Conservation (phyloP, 441 rosid species). For the Erysimum pusillum region DNA sequence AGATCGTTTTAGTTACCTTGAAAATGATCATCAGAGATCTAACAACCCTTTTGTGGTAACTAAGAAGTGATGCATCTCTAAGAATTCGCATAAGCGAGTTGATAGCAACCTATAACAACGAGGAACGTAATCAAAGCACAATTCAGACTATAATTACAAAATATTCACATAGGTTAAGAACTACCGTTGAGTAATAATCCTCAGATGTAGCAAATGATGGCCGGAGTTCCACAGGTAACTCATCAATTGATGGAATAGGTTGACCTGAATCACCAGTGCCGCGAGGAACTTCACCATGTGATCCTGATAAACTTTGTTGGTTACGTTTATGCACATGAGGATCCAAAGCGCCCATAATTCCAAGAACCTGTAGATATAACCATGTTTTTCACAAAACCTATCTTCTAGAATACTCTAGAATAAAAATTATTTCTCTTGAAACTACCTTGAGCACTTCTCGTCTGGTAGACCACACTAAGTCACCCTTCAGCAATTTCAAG, state of each 20-base stretch:
- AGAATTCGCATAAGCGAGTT: slow-evolving; percentile 98
- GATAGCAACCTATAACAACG: slow-evolving; percentile 84
- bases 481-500: slow-evolving; percentile 96
- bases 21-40: slow-evolving; percentile 98
- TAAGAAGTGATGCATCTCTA: slow-evolving; percentile 96
- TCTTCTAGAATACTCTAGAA: slow-evolving; percentile 22
- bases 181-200: slow-evolving; percentile 96
- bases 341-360: slow-evolving; percentile 99
- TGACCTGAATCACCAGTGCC: slow-evolving; percentile 97
- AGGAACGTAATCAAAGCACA: slow-evolving; percentile 41
- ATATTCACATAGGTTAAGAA: slow-evolving; percentile 39
- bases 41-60: slow-evolving; percentile 99
- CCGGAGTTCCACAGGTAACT: slow-evolving; percentile 90
- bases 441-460: slow-evolving; percentile 98
- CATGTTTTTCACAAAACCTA: slow-evolving; percentile 42
- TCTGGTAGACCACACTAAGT: slow-evolving; percentile 97
- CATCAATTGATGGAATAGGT: slow-evolving; percentile 88
- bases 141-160: slow-evolving; percentile 34
- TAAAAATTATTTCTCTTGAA: slow-evolving; percentile 37
- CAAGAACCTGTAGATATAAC: slow-evolving; percentile 79
- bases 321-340: slow-evolving; percentile 95
- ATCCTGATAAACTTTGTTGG: slow-evolving; percentile 81
- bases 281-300: slow-evolving; percentile 91
- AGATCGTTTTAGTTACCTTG: slow-evolving; percentile 64
- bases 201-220: slow-evolving; percentile 97